phyloP scores from a whole-genome alignment of 495 filamentous ascomycete species.

The Neurospora hispaniola region DNA sequence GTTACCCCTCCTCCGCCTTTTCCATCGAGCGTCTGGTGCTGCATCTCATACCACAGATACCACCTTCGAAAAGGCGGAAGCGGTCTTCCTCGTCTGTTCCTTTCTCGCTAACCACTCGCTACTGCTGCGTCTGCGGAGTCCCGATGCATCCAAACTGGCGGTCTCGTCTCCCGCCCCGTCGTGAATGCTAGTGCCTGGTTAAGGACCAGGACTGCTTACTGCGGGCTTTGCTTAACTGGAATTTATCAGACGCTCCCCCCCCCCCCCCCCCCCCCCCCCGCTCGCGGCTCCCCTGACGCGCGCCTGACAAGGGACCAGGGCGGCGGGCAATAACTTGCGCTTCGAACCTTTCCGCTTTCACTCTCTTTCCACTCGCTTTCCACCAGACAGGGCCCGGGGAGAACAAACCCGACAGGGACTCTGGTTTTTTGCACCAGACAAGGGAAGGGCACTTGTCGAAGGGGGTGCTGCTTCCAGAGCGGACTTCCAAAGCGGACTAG shows the following conservation, averaged over 20 bases:
- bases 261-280: no score
- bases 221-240: background rate
- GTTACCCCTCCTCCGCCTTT: background rate
- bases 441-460: background rate
- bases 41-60: background rate
- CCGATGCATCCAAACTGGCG: constrained; percentile 18
- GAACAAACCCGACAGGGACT: background rate
- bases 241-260: background rate
- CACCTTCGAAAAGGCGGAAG: background rate
- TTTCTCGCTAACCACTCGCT: background rate
- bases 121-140: constrained; percentile 1
- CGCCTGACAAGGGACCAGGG: background rate
- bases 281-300: background rate
- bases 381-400: background rate
- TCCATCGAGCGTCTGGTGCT: background rate
- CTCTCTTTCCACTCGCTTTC: background rate
- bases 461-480: background rate
- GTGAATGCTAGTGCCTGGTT: constrained; percentile 14
- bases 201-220: background rate
- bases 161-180: constrained; percentile 16
- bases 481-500: background rate
- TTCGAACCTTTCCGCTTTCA: background rate
- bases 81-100: background rate
- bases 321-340: background rate
- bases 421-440: background rate